Evolutionary conservation across 2,329 filamentous ascomycete species (phyloP).

Genomic region (Xylaria sp.): DNA sequence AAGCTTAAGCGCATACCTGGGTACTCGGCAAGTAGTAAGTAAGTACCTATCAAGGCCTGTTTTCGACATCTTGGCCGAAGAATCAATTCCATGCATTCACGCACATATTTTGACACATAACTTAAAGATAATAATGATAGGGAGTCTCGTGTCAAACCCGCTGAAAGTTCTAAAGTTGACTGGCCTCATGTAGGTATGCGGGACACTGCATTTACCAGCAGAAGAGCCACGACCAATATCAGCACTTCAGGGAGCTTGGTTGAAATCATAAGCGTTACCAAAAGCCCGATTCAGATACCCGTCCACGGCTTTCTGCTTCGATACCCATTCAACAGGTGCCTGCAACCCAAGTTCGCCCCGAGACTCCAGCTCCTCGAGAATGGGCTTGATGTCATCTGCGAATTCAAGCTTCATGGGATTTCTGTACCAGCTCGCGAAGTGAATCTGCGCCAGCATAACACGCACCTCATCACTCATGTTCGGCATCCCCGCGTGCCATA

Average conservation of each 20-base stretch:
- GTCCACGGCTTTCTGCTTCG: conserved; percentile 54
- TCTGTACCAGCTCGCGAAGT: conserved; percentile 67
- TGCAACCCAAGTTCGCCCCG: conserved; percentile 55
- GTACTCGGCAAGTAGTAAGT: too few relatives aligned
- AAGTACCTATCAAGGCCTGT: too few relatives aligned
- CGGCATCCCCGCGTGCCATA: conserved; percentile 74
- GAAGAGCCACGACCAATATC: too few relatives aligned
- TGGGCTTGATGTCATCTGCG: conserved; percentile 59
- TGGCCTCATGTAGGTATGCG: neutral
- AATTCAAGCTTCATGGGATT: conserved; percentile 68
- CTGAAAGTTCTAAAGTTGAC: too few relatives aligned
- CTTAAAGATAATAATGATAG: too few relatives aligned
- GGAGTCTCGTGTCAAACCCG: too few relatives aligned
- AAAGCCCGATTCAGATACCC: conserved; percentile 67
- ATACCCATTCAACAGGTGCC: conserved; percentile 62
- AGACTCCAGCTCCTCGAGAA: conserved; percentile 54
- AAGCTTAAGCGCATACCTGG: too few relatives aligned
- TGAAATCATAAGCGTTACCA: conserved; percentile 72
- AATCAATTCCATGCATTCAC: too few relatives aligned
- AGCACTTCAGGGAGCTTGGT: conserved; percentile 53
- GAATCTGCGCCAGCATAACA: conserved; percentile 70
- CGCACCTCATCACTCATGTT: conserved; percentile 62
- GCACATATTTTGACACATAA: too few relatives aligned
- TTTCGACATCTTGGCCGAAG: too few relatives aligned
- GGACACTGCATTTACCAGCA: neutral